These are phyloP conservation scores for Irpex sp. DNA, from an alignment of 1,284 basidiomycete genomes.

Conservation along the genomic window DNA sequence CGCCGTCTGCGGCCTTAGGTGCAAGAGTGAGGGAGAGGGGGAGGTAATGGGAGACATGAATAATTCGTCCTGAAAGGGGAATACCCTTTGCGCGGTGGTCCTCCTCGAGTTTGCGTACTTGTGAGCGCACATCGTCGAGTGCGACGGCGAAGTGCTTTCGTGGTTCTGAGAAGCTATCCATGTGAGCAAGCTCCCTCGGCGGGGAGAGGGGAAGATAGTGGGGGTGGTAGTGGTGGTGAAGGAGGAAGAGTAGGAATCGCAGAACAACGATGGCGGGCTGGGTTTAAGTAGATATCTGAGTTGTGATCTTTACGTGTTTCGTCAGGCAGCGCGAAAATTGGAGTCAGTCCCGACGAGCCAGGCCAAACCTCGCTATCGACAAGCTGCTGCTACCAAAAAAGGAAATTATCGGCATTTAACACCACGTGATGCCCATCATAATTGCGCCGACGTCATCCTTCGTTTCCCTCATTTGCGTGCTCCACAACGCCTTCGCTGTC, in stretches of 20 bases:
- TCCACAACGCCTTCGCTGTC: background rate
- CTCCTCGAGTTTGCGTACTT: slow-evolving; percentile 63
- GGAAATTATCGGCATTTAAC: background rate
- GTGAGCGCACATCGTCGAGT: slow-evolving; percentile 54
- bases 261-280: background rate
- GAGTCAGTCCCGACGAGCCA: background rate
- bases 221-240: slow-evolving; percentile 1
- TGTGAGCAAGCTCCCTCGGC: slow-evolving; percentile 17
- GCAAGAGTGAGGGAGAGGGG: slow-evolving; percentile 63
- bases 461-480: background rate
- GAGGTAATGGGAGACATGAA: slow-evolving; percentile 85
- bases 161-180: slow-evolving; percentile 48
- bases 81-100: slow-evolving; percentile 67
- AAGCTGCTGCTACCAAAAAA: background rate
- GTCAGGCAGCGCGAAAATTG: background rate
- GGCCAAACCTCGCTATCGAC: slow-evolving; percentile 1
- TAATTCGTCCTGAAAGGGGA: slow-evolving; percentile 77
- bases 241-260: background rate
- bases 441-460: background rate
- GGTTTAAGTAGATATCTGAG: slow-evolving; percentile 1
- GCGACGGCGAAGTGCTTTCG: slow-evolving; percentile 31
- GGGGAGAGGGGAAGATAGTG: background rate
- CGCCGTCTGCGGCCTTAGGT: slow-evolving; percentile 23
- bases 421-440: background rate
- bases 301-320: background rate